Evolutionary conservation across 2,329 filamentous ascomycete genomes (phyloP).

Genomic region (Fusarium dimerum): DNA sequence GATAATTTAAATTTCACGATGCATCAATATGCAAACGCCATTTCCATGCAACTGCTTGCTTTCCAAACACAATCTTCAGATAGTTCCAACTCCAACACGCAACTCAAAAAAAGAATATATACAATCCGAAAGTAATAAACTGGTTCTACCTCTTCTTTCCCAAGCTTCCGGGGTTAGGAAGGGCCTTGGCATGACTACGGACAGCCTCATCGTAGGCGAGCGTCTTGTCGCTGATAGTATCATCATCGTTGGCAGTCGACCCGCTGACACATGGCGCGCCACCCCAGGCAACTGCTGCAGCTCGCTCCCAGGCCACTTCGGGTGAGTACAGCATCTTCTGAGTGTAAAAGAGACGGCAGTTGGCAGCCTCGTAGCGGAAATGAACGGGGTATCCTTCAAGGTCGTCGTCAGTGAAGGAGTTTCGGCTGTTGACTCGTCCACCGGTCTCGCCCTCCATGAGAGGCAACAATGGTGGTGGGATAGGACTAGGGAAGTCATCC

Average conservation of each 20-base stretch:
- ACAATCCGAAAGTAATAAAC: neutral
- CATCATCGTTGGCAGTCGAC: constrained; percentile 18
- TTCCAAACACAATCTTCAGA: neutral
- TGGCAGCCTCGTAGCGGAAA: constrained; percentile 61
- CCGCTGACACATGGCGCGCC: constrained; percentile 19
- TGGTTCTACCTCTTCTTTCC: neutral
- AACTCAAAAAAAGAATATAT: neutral
- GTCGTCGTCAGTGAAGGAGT: constrained; percentile 15
- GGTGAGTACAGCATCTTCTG: constrained; percentile 52
- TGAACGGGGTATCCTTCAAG: constrained; percentile 41
- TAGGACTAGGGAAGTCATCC: constrained; percentile 14
- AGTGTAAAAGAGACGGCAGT: constrained; percentile 63
- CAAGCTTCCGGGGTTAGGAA: constrained; percentile 20
- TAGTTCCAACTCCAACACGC: neutral
- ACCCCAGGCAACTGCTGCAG: constrained; percentile 18
- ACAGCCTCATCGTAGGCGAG: constrained; percentile 20
- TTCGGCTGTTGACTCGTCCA: constrained; percentile 26
- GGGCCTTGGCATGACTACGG: constrained; percentile 17
- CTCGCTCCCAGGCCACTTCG: constrained; percentile 48
- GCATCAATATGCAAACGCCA: neutral
- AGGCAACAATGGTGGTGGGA: constrained; percentile 28
- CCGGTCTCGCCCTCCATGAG: constrained; percentile 33
- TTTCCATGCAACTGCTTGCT: neutral
- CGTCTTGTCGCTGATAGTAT: constrained; percentile 17
- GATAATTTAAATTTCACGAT: neutral